Percentiles rank a stretch among this genome's conserved stretches.
These are phyloP conservation scores for Flaveria bidentis DNA, from an alignment of 129 eudicot species.

Conservation along the genomic window DNA sequence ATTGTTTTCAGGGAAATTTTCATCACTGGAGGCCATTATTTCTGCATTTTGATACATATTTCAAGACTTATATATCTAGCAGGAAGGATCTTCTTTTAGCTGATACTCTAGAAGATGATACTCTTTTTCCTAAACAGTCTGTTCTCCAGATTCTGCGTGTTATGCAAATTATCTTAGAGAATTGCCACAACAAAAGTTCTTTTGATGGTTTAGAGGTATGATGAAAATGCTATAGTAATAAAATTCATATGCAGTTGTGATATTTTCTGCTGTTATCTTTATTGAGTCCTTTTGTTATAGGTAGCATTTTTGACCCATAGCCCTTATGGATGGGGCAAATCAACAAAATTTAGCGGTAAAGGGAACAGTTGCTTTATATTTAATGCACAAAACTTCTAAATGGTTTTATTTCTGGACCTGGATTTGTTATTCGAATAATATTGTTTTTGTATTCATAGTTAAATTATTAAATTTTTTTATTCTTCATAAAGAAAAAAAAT, in stretches of 20 bases:
- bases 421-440: not conserved
- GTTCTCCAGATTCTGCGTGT: slow-evolving; percentile 87
- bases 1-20: slow-evolving; percentile 83
- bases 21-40: slow-evolving; percentile 98
- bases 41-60: slow-evolving; percentile 89
- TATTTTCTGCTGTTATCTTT: not conserved
- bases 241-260: not conserved
- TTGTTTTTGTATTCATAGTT: slow-evolving; percentile 5
- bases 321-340: not conserved
- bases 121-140: slow-evolving; percentile 74
- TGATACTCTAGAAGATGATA: slow-evolving; percentile 59
- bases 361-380: not conserved
- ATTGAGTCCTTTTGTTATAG: not conserved
- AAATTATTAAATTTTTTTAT: not conserved
- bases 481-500: not conserved
- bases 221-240: slow-evolving; percentile 14
- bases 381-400: not conserved
- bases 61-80: slow-evolving; percentile 72
- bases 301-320: not conserved
- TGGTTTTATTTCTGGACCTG: not conserved
- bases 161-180: slow-evolving; percentile 89
- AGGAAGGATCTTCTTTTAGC: slow-evolving; percentile 83
- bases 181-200: slow-evolving; percentile 87
- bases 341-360: slow-evolving; percentile 2
- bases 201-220: slow-evolving; percentile 89